Conservation (phyloP, 805 yeast species). For the Scheffersomyces ergatensis region DNA sequence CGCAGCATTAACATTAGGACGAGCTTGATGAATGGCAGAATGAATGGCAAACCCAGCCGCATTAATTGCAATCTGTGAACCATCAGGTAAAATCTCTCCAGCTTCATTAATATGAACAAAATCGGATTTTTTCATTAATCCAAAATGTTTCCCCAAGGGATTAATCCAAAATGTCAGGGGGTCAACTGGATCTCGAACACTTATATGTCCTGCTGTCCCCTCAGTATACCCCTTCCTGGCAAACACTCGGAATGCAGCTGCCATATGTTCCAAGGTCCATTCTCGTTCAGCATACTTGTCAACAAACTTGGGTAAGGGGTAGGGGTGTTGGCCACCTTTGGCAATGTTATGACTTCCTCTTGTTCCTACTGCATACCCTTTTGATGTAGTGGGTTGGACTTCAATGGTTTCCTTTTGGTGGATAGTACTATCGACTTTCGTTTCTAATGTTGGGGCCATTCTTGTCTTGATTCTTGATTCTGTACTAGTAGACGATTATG, state of each 20-base stretch:
- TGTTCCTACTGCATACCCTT: slow-evolving; percentile 39
- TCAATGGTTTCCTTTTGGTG: background rate
- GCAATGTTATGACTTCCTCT: slow-evolving; percentile 64
- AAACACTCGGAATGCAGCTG: slow-evolving; percentile 80
- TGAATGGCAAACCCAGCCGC: slow-evolving; percentile 44
- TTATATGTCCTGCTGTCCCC: slow-evolving; percentile 85
- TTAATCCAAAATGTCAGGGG: slow-evolving; percentile 87
- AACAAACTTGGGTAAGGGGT: slow-evolving; percentile 50
- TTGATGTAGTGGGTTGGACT: slow-evolving; percentile 20
- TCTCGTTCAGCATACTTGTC: slow-evolving; percentile 49
- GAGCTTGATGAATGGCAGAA: slow-evolving; percentile 34
- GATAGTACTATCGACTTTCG: slow-evolving; percentile 1
- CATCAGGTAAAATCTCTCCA: slow-evolving; percentile 38
- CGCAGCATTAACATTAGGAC: slow-evolving; percentile 40
- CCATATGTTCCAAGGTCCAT: slow-evolving; percentile 70
- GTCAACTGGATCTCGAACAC: slow-evolving; percentile 79
- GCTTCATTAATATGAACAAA: slow-evolving; percentile 37
- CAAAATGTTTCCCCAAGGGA: slow-evolving; percentile 79
- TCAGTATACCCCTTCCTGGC: slow-evolving; percentile 76
- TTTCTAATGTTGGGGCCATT: slow-evolving; percentile 5
- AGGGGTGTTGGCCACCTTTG: slow-evolving; percentile 51
- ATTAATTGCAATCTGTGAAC: slow-evolving; percentile 36
- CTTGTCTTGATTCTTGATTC: too few species aligned
- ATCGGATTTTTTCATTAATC: slow-evolving; percentile 35
- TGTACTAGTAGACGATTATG: too few species aligned